Conservation (phyloP, 2,329 filamentous ascomycete species). For the Ophiostoma piceae region DNA sequence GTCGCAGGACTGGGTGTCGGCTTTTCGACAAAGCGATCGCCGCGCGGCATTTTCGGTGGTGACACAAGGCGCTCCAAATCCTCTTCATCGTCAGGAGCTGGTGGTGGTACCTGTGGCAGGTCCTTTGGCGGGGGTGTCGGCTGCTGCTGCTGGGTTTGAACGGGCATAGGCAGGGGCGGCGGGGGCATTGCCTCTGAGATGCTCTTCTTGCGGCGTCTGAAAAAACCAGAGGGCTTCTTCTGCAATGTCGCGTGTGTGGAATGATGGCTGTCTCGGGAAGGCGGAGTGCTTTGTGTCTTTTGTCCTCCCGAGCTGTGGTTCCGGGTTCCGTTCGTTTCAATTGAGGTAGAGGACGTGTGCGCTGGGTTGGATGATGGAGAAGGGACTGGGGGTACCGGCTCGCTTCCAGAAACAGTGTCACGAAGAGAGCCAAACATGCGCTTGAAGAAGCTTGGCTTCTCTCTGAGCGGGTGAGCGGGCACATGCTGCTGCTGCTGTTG, state of each 20-base stretch:
- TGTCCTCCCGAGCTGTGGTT: slow-evolving; percentile 44
- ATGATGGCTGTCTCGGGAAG: slow-evolving; percentile 49
- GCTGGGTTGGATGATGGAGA: slow-evolving; percentile 25
- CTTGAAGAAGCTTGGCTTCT: slow-evolving; percentile 83
- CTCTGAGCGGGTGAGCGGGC: slow-evolving; percentile 32
- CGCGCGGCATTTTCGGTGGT: slow-evolving; percentile 34
- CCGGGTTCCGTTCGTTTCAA: slow-evolving; percentile 34
- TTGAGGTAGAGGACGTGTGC: slow-evolving; percentile 37
- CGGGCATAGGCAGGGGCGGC: slow-evolving; percentile 51
- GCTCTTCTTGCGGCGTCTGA: slow-evolving; percentile 88
- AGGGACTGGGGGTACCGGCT: slow-evolving; percentile 26
- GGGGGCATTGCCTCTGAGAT: slow-evolving; percentile 57
- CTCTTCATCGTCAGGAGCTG: slow-evolving; percentile 22
- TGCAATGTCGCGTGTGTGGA: slow-evolving; percentile 52
- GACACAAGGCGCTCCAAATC: slow-evolving; percentile 34
- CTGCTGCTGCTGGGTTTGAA: slow-evolving; percentile 18
- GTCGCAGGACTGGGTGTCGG: slow-evolving; percentile 62
- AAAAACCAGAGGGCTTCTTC: slow-evolving; percentile 93
- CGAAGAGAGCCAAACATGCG: slow-evolving; percentile 80
- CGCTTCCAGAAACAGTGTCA: slow-evolving; percentile 34
- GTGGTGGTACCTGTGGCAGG: slow-evolving; percentile 24
- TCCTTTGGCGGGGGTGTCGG: slow-evolving; percentile 34
- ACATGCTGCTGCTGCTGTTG: slow-evolving; percentile 22
- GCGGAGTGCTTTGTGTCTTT: slow-evolving; percentile 45
- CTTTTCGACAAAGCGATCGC: slow-evolving; percentile 32